phyloP scores from a whole-genome alignment of 2,329 filamentous ascomycete genomes.

The Fonsecaea erecta region DNA sequence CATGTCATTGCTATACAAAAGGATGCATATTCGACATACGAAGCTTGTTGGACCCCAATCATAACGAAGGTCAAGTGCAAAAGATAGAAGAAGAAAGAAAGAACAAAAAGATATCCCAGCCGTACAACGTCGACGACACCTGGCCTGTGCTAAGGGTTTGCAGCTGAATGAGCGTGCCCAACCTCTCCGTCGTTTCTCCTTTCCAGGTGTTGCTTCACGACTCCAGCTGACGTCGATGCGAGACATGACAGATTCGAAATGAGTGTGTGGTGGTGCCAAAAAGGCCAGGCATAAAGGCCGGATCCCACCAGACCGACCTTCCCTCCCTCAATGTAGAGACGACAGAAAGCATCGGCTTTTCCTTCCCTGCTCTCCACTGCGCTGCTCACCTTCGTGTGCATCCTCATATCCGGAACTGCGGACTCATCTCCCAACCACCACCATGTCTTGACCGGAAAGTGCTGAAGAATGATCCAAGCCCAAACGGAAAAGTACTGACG shows the following conservation, averaged over 20 bases:
- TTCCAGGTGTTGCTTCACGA: not conserved
- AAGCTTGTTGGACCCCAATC: not conserved
- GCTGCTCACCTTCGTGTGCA: not conserved
- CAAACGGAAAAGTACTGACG: constrained; percentile 22
- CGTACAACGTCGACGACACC: not conserved
- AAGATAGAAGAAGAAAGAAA: not conserved
- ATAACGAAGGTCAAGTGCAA: not conserved
- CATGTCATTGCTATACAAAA: constrained; percentile 9
- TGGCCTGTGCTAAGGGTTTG: not conserved
- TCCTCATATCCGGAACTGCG: not conserved
- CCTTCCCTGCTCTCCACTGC: not conserved
- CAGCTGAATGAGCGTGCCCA: not conserved
- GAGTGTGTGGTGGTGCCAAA: not conserved
- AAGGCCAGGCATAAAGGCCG: not conserved
- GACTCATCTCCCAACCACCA: constrained; percentile 10
- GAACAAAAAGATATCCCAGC: not conserved
- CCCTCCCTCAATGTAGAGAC: not conserved
- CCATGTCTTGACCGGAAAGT: constrained; percentile 11
- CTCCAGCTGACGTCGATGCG: not conserved
- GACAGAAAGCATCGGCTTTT: not conserved
- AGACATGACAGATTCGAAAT: not conserved
- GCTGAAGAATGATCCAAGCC: constrained; percentile 17
- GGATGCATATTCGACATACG: constrained; percentile 17
- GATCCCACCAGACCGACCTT: not conserved
- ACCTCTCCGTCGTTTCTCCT: not conserved